These are phyloP conservation scores for thale cress (Arabidopsis thaliana) DNA, from an alignment of 345 rosid genomes.

Conservation along the genomic window TAIR10.1 NC_003075.7:16448001-16448500, in stretches of 20 bases:
- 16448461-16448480: too few species aligned
- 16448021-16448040: background rate
- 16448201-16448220: background rate
- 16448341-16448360: background rate
- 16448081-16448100: background rate
- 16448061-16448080: constrained; percentile 2
- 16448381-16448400: background rate
- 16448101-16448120: background rate
- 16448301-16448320: background rate
- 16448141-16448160: background rate
- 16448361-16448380: background rate
- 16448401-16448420: background rate
- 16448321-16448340: background rate
- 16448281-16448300: background rate
- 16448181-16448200: background rate
- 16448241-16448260: background rate
- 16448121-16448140: background rate
- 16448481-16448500: constrained; percentile 14
- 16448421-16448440: background rate
- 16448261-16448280: background rate
- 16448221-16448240: constrained; percentile 7
- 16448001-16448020: background rate
- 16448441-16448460: background rate
- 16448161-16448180: background rate
- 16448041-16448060: background rate